These are phyloP conservation scores for Pseudofabraea citricarpa DNA, from an alignment of 2,329 filamentous ascomycete genomes.

Conservation along the genomic window DNA sequence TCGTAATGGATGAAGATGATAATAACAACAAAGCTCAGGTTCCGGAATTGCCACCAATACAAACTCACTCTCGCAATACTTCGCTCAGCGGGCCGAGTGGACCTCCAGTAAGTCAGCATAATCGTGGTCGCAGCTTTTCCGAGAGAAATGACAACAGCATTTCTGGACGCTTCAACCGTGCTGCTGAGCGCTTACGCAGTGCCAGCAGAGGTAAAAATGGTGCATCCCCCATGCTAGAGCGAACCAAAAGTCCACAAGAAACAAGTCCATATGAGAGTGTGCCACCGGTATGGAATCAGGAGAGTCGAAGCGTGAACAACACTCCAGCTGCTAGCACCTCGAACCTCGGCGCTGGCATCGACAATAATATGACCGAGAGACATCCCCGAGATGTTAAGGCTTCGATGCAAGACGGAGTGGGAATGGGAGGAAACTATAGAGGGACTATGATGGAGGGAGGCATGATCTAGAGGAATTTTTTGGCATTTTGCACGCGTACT, in stretches of 20 bases:
- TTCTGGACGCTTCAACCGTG: slow-evolving; percentile 49
- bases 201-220: slow-evolving; percentile 49
- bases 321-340: slow-evolving; percentile 6
- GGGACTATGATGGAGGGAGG: not conserved
- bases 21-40: slow-evolving; percentile 10
- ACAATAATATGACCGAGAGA: slow-evolving; percentile 15
- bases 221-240: slow-evolving; percentile 12
- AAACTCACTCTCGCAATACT: slow-evolving; percentile 10
- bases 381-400: slow-evolving; percentile 27
- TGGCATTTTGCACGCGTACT: not conserved
- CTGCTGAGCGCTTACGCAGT: slow-evolving; percentile 56
- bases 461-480: not conserved
- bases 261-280: slow-evolving; percentile 28
- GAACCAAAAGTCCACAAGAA: slow-evolving; percentile 20
- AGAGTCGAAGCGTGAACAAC: slow-evolving; percentile 5
- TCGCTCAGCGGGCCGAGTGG: slow-evolving; percentile 22
- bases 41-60: not conserved
- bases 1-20: slow-evolving; percentile 60
- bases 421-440: slow-evolving; percentile 26
- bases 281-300: slow-evolving; percentile 14
- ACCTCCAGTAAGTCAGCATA: slow-evolving; percentile 36
- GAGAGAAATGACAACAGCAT: slow-evolving; percentile 42
- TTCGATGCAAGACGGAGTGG: slow-evolving; percentile 25
- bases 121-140: slow-evolving; percentile 49
- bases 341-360: not conserved